Conservation (phyloP, 148 eudicot genomes). For the Persicaria maculosa region DNA sequence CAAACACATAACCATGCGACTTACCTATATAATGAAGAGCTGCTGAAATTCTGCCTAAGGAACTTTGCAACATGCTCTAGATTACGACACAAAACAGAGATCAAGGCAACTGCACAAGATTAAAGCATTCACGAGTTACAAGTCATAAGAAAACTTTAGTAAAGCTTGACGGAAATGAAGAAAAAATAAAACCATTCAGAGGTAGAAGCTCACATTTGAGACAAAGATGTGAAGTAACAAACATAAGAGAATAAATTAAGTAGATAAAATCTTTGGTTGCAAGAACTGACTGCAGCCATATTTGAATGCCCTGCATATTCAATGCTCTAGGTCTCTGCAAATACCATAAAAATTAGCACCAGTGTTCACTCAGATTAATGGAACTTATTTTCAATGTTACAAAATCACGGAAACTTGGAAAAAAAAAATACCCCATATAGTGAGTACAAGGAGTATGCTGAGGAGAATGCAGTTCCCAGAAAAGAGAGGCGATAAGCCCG, state of each 20-base stretch:
- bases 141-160: neutral
- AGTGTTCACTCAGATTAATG: neutral
- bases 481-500: slow-evolving; percentile 86
- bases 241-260: slow-evolving; percentile 77
- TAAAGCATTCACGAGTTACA: slow-evolving; percentile 5
- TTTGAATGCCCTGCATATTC: slow-evolving; percentile 85
- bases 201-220: slow-evolving; percentile 64
- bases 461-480: slow-evolving; percentile 85
- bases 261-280: slow-evolving; percentile 84
- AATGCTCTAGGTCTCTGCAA: slow-evolving; percentile 88
- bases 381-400: neutral
- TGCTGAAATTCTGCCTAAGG: slow-evolving; percentile 79
- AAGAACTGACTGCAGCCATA: slow-evolving; percentile 82
- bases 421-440: slow-evolving; percentile 78
- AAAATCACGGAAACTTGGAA: slow-evolving; percentile 9
- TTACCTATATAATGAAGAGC: slow-evolving; percentile 79
- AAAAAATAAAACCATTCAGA: neutral
- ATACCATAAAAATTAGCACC: slow-evolving; percentile 6
- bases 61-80: slow-evolving; percentile 89
- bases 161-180: slow-evolving; percentile 4
- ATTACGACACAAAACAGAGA: slow-evolving; percentile 76
- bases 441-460: slow-evolving; percentile 78
- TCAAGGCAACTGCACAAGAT: slow-evolving; percentile 69
- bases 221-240: slow-evolving; percentile 69
- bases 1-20: slow-evolving; percentile 6